Evolutionary conservation across 2,329 filamentous ascomycete species (phyloP).

Genomic region (Fusarium tupiense): DNA sequence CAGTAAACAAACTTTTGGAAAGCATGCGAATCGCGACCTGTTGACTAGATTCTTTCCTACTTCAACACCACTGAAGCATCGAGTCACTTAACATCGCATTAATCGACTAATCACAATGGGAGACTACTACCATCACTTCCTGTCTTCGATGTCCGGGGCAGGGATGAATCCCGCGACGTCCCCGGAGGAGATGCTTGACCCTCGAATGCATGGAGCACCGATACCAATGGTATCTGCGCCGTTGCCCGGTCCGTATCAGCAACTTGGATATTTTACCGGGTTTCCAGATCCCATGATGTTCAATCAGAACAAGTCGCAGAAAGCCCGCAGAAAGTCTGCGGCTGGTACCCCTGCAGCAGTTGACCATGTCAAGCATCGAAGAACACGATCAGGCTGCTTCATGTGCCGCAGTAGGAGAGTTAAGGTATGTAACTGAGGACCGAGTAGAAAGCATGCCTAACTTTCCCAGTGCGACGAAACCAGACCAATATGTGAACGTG

Average conservation of each 20-base stretch:
- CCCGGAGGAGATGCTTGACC: slow-evolving; percentile 53
- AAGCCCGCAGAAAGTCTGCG: slow-evolving; percentile 61
- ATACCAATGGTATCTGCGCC: slow-evolving; percentile 46
- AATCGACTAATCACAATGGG: slow-evolving; percentile 53
- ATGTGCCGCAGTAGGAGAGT: slow-evolving; percentile 91
- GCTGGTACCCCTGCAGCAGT: slow-evolving; percentile 54
- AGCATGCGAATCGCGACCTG: slow-evolving; percentile 37
- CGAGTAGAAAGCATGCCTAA: slow-evolving; percentile 17
- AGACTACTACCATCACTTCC: slow-evolving; percentile 66
- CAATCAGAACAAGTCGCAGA: slow-evolving; percentile 58
- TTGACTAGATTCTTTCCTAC: slow-evolving; percentile 4
- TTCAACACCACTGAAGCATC: slow-evolving; percentile 16
- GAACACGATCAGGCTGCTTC: slow-evolving; percentile 92
- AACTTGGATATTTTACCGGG: slow-evolving; percentile 59
- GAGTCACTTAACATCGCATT: slow-evolving; percentile 1
- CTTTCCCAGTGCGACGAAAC: slow-evolving; percentile 82
- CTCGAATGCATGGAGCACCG: slow-evolving; percentile 48
- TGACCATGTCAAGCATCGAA: slow-evolving; percentile 87
- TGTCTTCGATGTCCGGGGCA: slow-evolving; percentile 61
- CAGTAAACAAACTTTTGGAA: slow-evolving; percentile 19
- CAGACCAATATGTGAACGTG: slow-evolving; percentile 85
- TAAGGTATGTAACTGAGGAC: slow-evolving; percentile 64
- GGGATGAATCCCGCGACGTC: slow-evolving; percentile 51
- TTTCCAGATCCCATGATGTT: slow-evolving; percentile 62
- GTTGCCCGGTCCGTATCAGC: slow-evolving; percentile 57